Evolutionary conservation across 768 basidiomycete genomes (phyloP), one percentile per base, ranked within the genome.

Genomic region (Trametes gibbosa): DNA sequence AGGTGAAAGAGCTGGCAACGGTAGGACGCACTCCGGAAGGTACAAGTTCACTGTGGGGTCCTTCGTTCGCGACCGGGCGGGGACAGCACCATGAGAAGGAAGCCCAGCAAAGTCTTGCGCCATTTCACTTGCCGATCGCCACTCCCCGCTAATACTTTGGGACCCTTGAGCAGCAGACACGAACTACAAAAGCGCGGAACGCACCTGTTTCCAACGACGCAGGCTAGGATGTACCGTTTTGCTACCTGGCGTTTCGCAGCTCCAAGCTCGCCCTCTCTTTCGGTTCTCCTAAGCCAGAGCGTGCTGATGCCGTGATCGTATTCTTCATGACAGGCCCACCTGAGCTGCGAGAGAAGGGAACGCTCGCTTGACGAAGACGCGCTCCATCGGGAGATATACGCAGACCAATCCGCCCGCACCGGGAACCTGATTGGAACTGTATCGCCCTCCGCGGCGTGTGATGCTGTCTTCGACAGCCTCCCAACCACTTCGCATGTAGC

Each of bases 401-500:
- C 63, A 1, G 82, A 79, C 90, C 90, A 92, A 69, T 92, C 90
- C 0, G 74, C 74, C 8, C 90, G 83, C 12, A 77, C 45, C 1
- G 63, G 56, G 34, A 65, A n/a, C 9, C 45, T 35, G 25, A 32
- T 23, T 2, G 24, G 45, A 41, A 4, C 41, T 24, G 16, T 27
- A 10, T 5, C 35, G 14, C 14, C 32, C 47, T 10, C 32, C 53
- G 24, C 6, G 13, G 25, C 29, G 4, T 14, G 65, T 32, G 29
- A 32, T 10, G 10, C 29, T 32, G 29, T 32, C 29, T 32, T 32
- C 29, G 29, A 32, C 29, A 70, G 62, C 32, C 69, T 73, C 0
- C 87, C 88, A 53, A 90, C 78, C 32, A 86, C 84, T 65, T 92
- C 90, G 66, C 89, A 89, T 0, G 90, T 92, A 21, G 80, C 68